These are phyloP conservation scores for Solanum stenotomum DNA, from an alignment of 257 asterid species.

Conservation along the genomic window DNA sequence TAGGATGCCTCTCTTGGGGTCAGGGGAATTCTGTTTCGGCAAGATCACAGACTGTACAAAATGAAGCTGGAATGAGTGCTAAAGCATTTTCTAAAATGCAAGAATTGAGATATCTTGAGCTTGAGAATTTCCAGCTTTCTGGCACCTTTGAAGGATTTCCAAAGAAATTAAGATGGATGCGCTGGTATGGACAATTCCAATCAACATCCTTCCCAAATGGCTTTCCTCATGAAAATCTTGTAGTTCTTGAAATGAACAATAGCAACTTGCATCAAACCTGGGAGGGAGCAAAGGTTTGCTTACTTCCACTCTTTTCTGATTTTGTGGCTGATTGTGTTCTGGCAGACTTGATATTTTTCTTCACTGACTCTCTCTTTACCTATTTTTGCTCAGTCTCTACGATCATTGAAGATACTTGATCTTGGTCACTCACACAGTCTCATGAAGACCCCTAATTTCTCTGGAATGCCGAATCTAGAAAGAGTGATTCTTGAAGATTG, in stretches of 20 bases:
- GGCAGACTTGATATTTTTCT: background rate
- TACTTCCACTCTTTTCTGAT: background rate
- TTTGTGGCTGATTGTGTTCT: background rate
- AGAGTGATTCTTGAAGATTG: slow-evolving; percentile 6
- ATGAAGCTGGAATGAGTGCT: background rate
- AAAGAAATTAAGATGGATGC: slow-evolving; percentile 4
- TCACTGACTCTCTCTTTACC: background rate
- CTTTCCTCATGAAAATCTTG: slow-evolving; percentile 2
- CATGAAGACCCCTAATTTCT: slow-evolving; percentile 5
- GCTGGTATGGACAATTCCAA: background rate
- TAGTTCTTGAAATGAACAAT: slow-evolving; percentile 7
- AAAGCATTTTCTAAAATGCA: background rate
- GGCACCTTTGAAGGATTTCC: slow-evolving; percentile 6
- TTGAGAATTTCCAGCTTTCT: background rate
- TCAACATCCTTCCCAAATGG: background rate
- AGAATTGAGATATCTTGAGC: background rate
- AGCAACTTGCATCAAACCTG: slow-evolving; percentile 7
- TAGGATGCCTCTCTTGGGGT: background rate
- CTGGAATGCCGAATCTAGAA: slow-evolving; percentile 5
- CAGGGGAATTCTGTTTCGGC: background rate
- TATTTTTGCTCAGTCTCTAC: background rate
- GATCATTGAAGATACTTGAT: slow-evolving; percentile 7
- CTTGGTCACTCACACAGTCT: slow-evolving; percentile 3
- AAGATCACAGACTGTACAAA: background rate
- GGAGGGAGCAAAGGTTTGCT: slow-evolving; percentile 9